Conservation (phyloP, 2,329 filamentous ascomycete species). For the Corinectria fuckeliana region DNA sequence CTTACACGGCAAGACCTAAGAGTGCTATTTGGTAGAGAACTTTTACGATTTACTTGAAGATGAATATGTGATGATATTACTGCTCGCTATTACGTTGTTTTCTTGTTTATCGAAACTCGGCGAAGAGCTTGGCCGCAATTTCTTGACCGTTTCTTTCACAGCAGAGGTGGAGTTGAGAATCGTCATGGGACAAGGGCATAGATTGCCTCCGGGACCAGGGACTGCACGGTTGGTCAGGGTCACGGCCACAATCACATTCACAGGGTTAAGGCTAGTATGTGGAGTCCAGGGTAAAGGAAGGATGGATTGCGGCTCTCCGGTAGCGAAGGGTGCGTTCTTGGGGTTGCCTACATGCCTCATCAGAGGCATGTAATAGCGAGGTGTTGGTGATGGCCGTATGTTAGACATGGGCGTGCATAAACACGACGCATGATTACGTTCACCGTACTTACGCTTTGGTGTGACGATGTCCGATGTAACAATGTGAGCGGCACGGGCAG, state of each 20-base stretch:
- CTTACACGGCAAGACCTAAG: conserved; percentile 15
- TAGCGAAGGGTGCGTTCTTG: not conserved
- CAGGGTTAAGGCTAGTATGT: not conserved
- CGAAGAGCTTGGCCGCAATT: not conserved
- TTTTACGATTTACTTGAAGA: not conserved
- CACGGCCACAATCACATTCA: conserved; percentile 5
- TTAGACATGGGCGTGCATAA: not conserved
- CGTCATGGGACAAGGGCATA: not conserved
- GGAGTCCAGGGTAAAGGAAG: not conserved
- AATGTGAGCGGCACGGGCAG: not conserved
- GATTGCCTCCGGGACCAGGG: not conserved
- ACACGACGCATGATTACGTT: not conserved
- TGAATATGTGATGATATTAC: not conserved
- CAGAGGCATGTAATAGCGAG: not conserved
- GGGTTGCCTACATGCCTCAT: not conserved
- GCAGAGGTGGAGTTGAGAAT: not conserved
- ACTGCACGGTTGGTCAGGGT: not conserved
- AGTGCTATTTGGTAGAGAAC: conserved; percentile 25
- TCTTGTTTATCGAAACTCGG: not conserved
- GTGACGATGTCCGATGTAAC: not conserved
- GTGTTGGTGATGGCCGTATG: not conserved
- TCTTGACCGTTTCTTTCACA: not conserved
- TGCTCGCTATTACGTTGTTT: not conserved
- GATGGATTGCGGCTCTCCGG: not conserved
- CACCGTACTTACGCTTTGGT: not conserved